Evolutionary conservation across 2,329 filamentous ascomycete species (phyloP), one percentile per base, ranked within the genome.

Genomic region (Talaromyces albobiverticillius): DNA sequence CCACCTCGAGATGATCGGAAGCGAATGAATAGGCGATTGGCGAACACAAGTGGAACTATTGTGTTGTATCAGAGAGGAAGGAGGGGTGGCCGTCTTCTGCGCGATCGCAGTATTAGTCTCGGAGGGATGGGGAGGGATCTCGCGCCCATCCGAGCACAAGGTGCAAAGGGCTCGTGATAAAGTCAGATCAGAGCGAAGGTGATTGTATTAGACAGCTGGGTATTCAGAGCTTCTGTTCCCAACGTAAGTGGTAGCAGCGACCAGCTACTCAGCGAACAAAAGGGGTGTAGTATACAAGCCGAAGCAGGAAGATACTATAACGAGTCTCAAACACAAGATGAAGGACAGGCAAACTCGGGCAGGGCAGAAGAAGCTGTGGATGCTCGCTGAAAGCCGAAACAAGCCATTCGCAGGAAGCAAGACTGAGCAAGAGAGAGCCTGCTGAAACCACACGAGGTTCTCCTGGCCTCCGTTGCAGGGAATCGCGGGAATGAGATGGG

Each of bases 101-200:
- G n/a, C 36, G 16, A 38, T 41, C 34, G 46, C 34, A 49, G 46
- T 40, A 49, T 13, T 26, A 16, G 26, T 51, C 20, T 51, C 34
- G 38, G 25, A 43, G 38, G 9, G 36, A 22, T 26, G 31, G 23
- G 14, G 20, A 51, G 48, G 25, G 13, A 43, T 34, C 16, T 40
- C 9, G 41, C 48, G 20, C 48, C 36, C 48, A 51, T 51, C 38
- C 48, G 48, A 51, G 48, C 48, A 25, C 48, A 51, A 43, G 38
- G 26, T 50, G 41, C 25, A 11, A 43, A 26, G 22, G n/a, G 26
- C 48, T 34, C 38, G 48, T 51, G 38, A 42, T 25, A 20, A 26
- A 40, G 38, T 14, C 26, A 5, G 31, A 23, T 18, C n/a, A n/a
- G n/a, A n/a, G n/a, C n/a, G n/a, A n/a, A n/a, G n/a, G n/a, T n/a